Conservation (phyloP, 768 basidiomycete genomes). For the Hysterangium stoloniferum region DNA sequence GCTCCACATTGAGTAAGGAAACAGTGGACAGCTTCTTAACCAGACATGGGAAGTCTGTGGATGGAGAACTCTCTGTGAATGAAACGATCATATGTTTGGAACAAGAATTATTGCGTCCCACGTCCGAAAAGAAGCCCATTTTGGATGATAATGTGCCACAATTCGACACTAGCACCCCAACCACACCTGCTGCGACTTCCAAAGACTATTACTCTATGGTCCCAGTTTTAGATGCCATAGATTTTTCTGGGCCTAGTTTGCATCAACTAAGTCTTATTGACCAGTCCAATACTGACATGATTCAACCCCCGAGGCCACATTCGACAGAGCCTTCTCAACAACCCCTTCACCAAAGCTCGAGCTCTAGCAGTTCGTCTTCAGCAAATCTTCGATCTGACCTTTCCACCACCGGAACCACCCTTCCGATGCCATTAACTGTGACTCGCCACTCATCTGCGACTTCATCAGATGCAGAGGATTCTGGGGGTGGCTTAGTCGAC, state of each 20-base stretch:
- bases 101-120: constrained; percentile 66
- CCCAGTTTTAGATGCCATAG: constrained; percentile 15
- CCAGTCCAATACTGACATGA: constrained; percentile 10
- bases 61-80: constrained; percentile 69
- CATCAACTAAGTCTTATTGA: constrained; percentile 7
- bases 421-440: constrained; percentile 2
- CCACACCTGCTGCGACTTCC: constrained; percentile 34
- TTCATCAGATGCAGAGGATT: constrained; percentile 21
- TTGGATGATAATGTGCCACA: constrained; percentile 34
- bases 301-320: constrained; percentile 21
- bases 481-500: constrained; percentile 23
- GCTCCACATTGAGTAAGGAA: constrained; percentile 75
- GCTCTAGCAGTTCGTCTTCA: constrained; percentile 30
- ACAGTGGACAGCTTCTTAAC: constrained; percentile 83
- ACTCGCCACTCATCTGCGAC: constrained; percentile 16
- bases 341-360: constrained; percentile 30
- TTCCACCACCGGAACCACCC: constrained; percentile 9
- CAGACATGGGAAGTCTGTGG: constrained; percentile 53
- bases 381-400: constrained; percentile 16
- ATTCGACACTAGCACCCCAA: constrained; percentile 15
- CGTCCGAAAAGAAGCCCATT: constrained; percentile 61
- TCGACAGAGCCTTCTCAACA: constrained; percentile 42
- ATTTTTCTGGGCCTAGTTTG: constrained; percentile 8
- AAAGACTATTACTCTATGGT: constrained; percentile 63
- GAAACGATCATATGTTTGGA: constrained; percentile 85